phyloP scores from a whole-genome alignment of 2,329 filamentous ascomycete species.

The Cordyceps sp. region DNA sequence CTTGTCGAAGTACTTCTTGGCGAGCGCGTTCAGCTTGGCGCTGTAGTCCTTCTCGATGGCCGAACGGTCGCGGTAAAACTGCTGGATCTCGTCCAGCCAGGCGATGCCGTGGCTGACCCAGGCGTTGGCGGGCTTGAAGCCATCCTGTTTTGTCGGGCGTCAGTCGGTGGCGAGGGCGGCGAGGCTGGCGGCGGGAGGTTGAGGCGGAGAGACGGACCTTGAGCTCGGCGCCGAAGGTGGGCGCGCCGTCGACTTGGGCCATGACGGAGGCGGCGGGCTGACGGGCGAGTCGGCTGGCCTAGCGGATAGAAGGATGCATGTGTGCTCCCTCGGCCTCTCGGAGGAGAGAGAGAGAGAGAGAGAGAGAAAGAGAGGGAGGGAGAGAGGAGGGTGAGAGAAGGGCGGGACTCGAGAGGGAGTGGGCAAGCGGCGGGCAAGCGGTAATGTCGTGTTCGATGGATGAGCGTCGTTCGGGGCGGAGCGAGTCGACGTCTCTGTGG shows the following conservation, averaged over 20 bases:
- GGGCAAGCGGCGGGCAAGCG: no score
- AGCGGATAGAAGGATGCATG: slow-evolving; percentile 5
- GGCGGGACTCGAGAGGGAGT: no score
- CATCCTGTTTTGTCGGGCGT: slow-evolving; percentile 46
- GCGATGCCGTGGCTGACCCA: slow-evolving; percentile 83
- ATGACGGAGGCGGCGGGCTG: slow-evolving; percentile 26
- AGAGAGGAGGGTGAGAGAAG: no score
- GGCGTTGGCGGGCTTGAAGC: slow-evolving; percentile 83
- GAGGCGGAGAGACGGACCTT: slow-evolving; percentile 40
- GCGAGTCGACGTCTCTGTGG: no score
- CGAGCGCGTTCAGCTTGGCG: slow-evolving; percentile 68
- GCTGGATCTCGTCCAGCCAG: slow-evolving; percentile 94
- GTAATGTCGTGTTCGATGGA: no score
- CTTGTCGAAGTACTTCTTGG: slow-evolving; percentile 95
- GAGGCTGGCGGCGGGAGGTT: neutral
- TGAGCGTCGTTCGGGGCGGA: no score
- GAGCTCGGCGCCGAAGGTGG: slow-evolving; percentile 83
- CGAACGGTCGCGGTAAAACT: slow-evolving; percentile 91
- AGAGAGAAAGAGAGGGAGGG: no score
- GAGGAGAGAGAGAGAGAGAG: neutral
- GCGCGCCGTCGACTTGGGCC: slow-evolving; percentile 68
- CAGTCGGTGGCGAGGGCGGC: neutral
- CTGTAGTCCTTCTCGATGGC: slow-evolving; percentile 95
- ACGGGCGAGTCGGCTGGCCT: neutral
- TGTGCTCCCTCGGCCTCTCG: no score